Conservation (phyloP, 2,329 filamentous ascomycete species). For the Sporothrix euskadiensis region DNA sequence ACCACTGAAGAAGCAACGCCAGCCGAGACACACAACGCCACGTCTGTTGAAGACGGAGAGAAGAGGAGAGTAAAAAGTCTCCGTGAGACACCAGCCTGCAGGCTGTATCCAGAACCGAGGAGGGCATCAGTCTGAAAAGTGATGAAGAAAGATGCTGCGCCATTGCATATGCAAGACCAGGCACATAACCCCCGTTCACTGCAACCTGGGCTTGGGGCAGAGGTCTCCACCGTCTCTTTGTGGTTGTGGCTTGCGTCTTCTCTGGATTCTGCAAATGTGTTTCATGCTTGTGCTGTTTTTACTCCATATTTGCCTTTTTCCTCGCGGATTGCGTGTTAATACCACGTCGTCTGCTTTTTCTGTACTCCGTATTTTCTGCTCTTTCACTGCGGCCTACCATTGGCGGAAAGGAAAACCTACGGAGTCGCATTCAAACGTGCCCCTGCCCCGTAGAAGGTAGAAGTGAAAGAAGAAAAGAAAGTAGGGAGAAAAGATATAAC, state of each 20-base stretch:
- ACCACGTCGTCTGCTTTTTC: not conserved
- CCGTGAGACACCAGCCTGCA: not conserved
- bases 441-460: conserved; percentile 11
- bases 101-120: not conserved
- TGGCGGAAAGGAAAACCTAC: not conserved
- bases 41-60: not conserved
- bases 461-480: not conserved
- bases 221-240: not conserved
- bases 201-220: not conserved
- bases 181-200: conserved; percentile 4
- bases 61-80: not conserved
- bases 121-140: not conserved
- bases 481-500: not conserved
- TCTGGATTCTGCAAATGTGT: not conserved
- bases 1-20: not conserved
- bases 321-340: not conserved
- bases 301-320: not conserved
- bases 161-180: conserved; percentile 18
- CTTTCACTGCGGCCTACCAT: not conserved
- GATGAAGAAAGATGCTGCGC: not conserved
- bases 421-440: conserved; percentile 1
- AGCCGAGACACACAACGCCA: not conserved
- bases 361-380: not conserved
- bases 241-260: not conserved
- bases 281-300: not conserved